These are phyloP conservation scores for Pythium folliculosum DNA, from an alignment of 352 stramenopile genomes.

Conservation along the genomic window DNA sequence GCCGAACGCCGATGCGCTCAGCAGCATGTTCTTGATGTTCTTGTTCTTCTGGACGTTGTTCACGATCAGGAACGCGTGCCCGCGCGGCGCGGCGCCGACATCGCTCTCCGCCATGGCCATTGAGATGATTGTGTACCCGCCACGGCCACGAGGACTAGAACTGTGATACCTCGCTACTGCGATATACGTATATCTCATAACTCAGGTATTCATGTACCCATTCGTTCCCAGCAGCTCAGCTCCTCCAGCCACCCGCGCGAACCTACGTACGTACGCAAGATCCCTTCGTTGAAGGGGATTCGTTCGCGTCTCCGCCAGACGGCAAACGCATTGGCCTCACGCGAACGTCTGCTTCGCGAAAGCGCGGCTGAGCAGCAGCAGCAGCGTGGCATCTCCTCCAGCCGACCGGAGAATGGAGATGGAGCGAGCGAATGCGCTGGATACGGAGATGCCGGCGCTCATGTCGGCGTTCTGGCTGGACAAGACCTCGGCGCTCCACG, in stretches of 20 bases:
- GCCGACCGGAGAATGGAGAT: too few species aligned
- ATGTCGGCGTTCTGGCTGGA: slow-evolving; percentile 60
- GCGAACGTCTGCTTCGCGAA: too few species aligned
- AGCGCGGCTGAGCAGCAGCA: too few species aligned
- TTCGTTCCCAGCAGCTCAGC: neutral
- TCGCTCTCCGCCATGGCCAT: slow-evolving; percentile 11
- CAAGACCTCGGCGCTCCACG: slow-evolving; percentile 29
- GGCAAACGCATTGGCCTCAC: too few species aligned
- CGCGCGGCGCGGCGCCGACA: neutral
- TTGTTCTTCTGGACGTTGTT: slow-evolving; percentile 93
- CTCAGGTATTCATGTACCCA: neutral
- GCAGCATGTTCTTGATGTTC: slow-evolving; percentile 88
- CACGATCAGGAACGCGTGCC: slow-evolving; percentile 83
- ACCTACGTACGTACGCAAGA: neutral
- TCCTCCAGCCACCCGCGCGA: neutral
- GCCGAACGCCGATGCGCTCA: slow-evolving; percentile 84
- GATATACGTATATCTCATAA: neutral
- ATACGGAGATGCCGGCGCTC: neutral
- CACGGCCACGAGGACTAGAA: too few species aligned
- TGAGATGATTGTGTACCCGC: too few species aligned
- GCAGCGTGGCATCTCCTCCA: too few species aligned
- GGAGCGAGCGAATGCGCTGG: too few species aligned
- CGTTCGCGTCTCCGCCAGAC: too few species aligned
- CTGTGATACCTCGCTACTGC: neutral
- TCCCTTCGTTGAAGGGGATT: neutral